Percentiles rank a stretch among this genome's conserved stretches.
Conservation (phyloP, 2,329 filamentous ascomycete species). For the Penicillium sp. region DNA sequence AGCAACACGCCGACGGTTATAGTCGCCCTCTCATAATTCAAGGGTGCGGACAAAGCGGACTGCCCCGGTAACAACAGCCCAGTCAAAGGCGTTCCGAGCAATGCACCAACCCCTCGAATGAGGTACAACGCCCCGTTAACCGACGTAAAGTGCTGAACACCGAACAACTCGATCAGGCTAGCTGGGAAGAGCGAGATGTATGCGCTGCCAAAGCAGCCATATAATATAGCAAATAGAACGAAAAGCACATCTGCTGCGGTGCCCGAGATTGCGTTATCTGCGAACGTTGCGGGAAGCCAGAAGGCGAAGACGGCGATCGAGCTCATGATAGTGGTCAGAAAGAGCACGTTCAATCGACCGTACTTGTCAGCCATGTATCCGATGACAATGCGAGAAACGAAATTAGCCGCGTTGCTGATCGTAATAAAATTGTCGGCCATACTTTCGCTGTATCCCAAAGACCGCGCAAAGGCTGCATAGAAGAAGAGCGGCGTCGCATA, state of each 20-base stretch:
- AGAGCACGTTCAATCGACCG: slow-evolving; percentile 47
- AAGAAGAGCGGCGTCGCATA: slow-evolving; percentile 47
- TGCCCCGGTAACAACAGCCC: slow-evolving; percentile 29
- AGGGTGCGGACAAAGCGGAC: slow-evolving; percentile 21
- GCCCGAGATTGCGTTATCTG: slow-evolving; percentile 9
- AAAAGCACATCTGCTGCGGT: slow-evolving; percentile 31
- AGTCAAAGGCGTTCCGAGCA: slow-evolving; percentile 42
- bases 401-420: slow-evolving; percentile 46
- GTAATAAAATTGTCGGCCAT: slow-evolving; percentile 46
- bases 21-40: slow-evolving; percentile 27
- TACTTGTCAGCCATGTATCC: slow-evolving; percentile 43
- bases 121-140: slow-evolving; percentile 45
- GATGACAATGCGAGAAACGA: slow-evolving; percentile 42
- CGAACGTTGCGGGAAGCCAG: slow-evolving; percentile 30
- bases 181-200: slow-evolving; percentile 46
- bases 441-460: slow-evolving; percentile 39
- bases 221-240: slow-evolving; percentile 36
- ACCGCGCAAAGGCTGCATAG: slow-evolving; percentile 44
- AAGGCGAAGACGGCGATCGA: slow-evolving; percentile 32
- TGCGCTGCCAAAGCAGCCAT: slow-evolving; percentile 43
- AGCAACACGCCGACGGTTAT: slow-evolving; percentile 31
- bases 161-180: slow-evolving; percentile 42
- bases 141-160: slow-evolving; percentile 39
- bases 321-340: slow-evolving; percentile 37
- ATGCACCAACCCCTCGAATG: slow-evolving; percentile 40